phyloP scores from a whole-genome alignment of 495 filamentous ascomycete genomes.

The Thermothielavioides terrestris region DNA sequence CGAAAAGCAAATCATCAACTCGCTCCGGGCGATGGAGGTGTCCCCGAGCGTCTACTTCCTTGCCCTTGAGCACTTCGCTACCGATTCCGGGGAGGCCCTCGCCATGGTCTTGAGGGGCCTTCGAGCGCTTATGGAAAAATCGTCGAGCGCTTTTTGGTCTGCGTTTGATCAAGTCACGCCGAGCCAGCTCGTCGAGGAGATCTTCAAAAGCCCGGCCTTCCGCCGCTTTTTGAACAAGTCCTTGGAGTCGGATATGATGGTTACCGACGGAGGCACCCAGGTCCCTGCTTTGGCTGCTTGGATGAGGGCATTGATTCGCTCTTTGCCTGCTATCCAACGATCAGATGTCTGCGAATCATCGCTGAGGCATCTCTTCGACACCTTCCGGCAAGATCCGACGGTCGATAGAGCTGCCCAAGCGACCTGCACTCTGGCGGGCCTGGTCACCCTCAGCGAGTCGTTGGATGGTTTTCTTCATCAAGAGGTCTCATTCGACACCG shows the following conservation, averaged over 20 bases:
- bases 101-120: constrained; percentile 56
- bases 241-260: constrained; percentile 45
- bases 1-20: constrained; percentile 66
- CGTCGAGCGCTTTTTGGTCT: constrained; percentile 74
- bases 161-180: constrained; percentile 72
- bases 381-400: constrained; percentile 45
- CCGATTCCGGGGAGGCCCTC: constrained; percentile 50
- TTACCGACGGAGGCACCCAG: constrained; percentile 48
- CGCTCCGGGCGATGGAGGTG: constrained; percentile 67
- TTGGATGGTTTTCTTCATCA: constrained; percentile 37
- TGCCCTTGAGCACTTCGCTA: constrained; percentile 62
- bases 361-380: constrained; percentile 57
- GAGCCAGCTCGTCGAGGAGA: constrained; percentile 61
- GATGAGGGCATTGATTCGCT: constrained; percentile 66
- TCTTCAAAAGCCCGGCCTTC: constrained; percentile 64
- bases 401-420: constrained; percentile 30
- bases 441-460: constrained; percentile 37
- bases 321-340: constrained; percentile 60
- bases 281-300: constrained; percentile 51
- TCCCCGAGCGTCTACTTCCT: constrained; percentile 61
- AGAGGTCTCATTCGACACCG: constrained; percentile 33
- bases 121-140: constrained; percentile 57
- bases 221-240: constrained; percentile 49
- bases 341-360: constrained; percentile 64
- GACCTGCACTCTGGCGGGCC: constrained; percentile 39